Evolutionary conservation across 306 rosid species (phyloP).

Genomic region (Quercus berberidifolia): DNA sequence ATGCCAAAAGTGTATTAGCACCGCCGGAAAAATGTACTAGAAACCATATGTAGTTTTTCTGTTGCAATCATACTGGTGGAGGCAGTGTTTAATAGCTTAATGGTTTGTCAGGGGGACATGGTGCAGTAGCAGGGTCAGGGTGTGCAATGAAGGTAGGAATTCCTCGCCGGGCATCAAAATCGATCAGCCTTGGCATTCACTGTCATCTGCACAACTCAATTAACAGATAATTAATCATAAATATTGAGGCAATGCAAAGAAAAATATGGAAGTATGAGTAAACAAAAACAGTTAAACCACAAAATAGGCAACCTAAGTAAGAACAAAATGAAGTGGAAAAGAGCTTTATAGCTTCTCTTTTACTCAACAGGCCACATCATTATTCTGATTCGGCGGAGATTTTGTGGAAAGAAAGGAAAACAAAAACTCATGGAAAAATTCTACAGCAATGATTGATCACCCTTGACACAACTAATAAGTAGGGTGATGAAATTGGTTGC

Average conservation of each 20-base stretch:
- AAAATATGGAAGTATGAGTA: neutral
- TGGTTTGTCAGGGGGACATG: constrained; percentile 40
- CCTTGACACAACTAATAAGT: no score
- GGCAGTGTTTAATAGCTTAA: constrained; percentile 15
- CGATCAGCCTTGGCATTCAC: constrained; percentile 36
- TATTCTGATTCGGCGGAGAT: neutral
- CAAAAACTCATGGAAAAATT: neutral
- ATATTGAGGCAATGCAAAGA: neutral
- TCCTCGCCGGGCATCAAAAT: constrained; percentile 74
- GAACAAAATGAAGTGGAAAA: neutral
- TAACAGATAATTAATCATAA: neutral
- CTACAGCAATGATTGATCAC: no score
- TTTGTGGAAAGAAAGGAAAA: neutral
- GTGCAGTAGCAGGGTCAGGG: constrained; percentile 58
- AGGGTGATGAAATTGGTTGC: neutral
- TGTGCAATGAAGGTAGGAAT: constrained; percentile 65
- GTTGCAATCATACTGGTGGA: constrained; percentile 21
- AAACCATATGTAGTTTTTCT: constrained; percentile 20
- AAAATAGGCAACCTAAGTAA: neutral
- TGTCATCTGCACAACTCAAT: constrained; percentile 26
- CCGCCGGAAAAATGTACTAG: constrained; percentile 10
- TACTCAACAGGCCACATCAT: neutral
- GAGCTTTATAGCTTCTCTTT: neutral
- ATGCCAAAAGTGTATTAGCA: neutral
- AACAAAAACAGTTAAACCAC: neutral